phyloP scores from a whole-genome alignment of 352 stramenopile species.

The Phytopythium sindhum region DNA sequence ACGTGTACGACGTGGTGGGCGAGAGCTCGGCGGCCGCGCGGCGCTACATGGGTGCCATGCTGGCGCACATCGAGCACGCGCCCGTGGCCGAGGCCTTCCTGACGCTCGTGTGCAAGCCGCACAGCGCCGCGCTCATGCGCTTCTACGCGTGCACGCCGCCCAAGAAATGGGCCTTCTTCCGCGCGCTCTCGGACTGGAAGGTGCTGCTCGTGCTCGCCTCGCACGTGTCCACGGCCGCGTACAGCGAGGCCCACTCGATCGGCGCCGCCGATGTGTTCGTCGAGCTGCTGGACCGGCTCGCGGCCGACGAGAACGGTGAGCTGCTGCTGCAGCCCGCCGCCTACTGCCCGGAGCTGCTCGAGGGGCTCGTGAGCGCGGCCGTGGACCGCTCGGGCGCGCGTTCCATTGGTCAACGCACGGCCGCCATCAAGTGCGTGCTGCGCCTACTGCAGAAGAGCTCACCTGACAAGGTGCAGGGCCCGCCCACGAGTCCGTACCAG shows the following conservation, averaged over 20 bases:
- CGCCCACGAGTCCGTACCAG: slow-evolving; percentile 79
- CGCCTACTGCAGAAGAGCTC: slow-evolving; percentile 73
- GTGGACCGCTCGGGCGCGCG: slow-evolving; percentile 31
- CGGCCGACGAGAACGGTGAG: slow-evolving; percentile 86
- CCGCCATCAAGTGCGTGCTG: slow-evolving; percentile 82
- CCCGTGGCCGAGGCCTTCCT: slow-evolving; percentile 85
- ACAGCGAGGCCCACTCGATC: slow-evolving; percentile 66
- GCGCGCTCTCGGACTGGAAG: slow-evolving; percentile 84
- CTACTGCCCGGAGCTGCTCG: slow-evolving; percentile 81
- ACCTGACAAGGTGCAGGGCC: slow-evolving; percentile 71
- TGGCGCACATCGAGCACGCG: slow-evolving; percentile 75
- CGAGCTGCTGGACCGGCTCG: slow-evolving; percentile 82
- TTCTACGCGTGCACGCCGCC: slow-evolving; percentile 65
- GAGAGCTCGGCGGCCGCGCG: slow-evolving; percentile 51
- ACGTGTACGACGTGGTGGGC: slow-evolving; percentile 85
- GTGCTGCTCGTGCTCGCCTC: slow-evolving; percentile 79
- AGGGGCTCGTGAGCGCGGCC: slow-evolving; percentile 69
- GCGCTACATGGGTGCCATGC: slow-evolving; percentile 84
- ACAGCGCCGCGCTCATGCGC: slow-evolving; percentile 63
- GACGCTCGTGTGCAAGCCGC: slow-evolving; percentile 84
- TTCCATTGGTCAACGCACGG: slow-evolving; percentile 66
- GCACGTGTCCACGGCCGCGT: slow-evolving; percentile 68
- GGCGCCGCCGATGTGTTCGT: slow-evolving; percentile 87
- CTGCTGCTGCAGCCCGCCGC: slow-evolving; percentile 83
- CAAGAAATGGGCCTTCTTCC: slow-evolving; percentile 89